Evolutionary conservation across 2,329 filamentous ascomycete genomes (phyloP).

Genomic region (Penicillium sp.): DNA sequence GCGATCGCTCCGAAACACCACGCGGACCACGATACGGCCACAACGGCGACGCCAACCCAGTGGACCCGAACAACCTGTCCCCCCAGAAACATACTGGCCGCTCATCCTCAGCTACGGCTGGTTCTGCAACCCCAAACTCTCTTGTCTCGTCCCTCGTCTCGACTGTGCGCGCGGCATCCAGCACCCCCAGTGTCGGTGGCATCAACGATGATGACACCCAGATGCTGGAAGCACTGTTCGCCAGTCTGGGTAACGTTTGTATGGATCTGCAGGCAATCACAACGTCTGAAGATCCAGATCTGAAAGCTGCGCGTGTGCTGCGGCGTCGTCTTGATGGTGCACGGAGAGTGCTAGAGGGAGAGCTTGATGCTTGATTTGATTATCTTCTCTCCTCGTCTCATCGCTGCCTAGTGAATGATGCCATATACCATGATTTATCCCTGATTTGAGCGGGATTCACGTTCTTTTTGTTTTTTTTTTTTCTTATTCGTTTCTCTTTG

Average conservation of each 20-base stretch:
- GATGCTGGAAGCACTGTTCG: slow-evolving; percentile 56
- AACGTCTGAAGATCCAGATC: slow-evolving; percentile 55
- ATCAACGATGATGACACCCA: slow-evolving; percentile 57
- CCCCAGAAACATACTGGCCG: slow-evolving; percentile 30
- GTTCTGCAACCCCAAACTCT: slow-evolving; percentile 34
- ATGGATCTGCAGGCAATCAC: slow-evolving; percentile 49
- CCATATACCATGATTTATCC: slow-evolving; percentile 6
- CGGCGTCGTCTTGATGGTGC: slow-evolving; percentile 73
- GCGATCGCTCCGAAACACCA: slow-evolving; percentile 24
- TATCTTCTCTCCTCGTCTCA: not conserved
- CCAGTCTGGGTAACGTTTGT: slow-evolving; percentile 52
- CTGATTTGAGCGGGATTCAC: not conserved
- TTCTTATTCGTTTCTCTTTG: slow-evolving; percentile 3
- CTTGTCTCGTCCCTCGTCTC: slow-evolving; percentile 40
- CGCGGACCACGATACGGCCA: slow-evolving; percentile 17
- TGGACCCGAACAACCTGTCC: slow-evolving; percentile 17
- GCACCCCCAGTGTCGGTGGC: slow-evolving; percentile 23
- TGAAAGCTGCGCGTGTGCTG: slow-evolving; percentile 60
- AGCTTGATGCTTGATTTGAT: slow-evolving; percentile 48
- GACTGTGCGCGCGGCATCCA: slow-evolving; percentile 38
- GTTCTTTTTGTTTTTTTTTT: slow-evolving; percentile 9
- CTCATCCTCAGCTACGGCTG: slow-evolving; percentile 29
- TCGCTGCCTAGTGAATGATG: slow-evolving; percentile 6
- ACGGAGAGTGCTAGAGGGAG: slow-evolving; percentile 69
- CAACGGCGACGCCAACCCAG: slow-evolving; percentile 1